Evolutionary conservation across 805 yeast species (phyloP), one percentile per base, ranked within the genome.

Genomic region (Scheffersomyces coipomensis): DNA sequence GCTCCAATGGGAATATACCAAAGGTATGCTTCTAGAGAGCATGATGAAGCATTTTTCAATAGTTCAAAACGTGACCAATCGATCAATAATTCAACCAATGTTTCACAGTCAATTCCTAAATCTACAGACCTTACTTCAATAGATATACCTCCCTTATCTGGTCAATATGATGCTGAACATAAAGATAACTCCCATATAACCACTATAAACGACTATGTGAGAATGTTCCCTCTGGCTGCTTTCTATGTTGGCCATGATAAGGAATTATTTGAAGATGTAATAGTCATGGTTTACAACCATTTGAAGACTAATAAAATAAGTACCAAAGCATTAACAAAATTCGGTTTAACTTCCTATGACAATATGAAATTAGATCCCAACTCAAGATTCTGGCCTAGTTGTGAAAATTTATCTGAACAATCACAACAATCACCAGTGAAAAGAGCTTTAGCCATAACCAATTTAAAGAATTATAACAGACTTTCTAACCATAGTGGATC

Each of bases 351-450:
- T 3, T 71, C 76, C 21, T 78, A 77, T 48, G 71, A 74, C 22
- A 70, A 81, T 16, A 61, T 88, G 51, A 78, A 86, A 2, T 57
- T 86, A 9, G 75, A 73, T 32, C 53, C 68, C 0, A 62, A 73
- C 33, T 87, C 96, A 2, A 71, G 84, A 36, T 91, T 80, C 56
- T 87, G 76, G 64, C 89, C 85, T 1, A 93, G 96, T 1, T 77
- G 90, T 48, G 77, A 81, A 51, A 88, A 88, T 51, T 64, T 91
- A 33, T 55, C 73, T 0, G 66, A 66, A 0, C 59, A 69, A 9
- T 71, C 73, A 49, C 68, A 70, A 45, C 56, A 66, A 4, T 77
- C 86, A 8, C 80, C 79, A 34, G 86, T 83, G 2, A 73, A 95
- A 46, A 73, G 78, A 44, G 83, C 91, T 0, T 66, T 90, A 27